A percentile compares a stretch with the other conserved stretches of the same genome.
These are phyloP conservation scores for Blastobotrys petasosporus DNA, from an alignment of 1,139 yeast genomes.

Conservation along the genomic window DNA sequence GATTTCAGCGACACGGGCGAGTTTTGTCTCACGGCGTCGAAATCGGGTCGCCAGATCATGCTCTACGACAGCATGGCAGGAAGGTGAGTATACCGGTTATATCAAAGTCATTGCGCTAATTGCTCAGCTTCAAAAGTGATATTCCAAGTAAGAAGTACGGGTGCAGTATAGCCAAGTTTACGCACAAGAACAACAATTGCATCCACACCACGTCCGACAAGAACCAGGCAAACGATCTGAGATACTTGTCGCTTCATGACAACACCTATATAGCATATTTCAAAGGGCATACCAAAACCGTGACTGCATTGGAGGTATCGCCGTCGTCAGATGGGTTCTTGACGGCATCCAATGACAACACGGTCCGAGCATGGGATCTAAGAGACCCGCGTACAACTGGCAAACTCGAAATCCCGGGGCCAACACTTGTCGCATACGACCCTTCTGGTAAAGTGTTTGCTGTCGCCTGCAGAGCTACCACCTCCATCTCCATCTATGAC, in stretches of 20 bases:
- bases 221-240: constrained; percentile 48
- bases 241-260: constrained; percentile 72
- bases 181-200: constrained; percentile 69
- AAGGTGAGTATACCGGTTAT: constrained; percentile 21
- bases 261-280: constrained; percentile 80
- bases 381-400: constrained; percentile 47
- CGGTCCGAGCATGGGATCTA: constrained; percentile 84
- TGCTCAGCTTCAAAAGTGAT: constrained; percentile 35
- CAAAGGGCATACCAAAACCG: constrained; percentile 76
- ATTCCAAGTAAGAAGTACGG: constrained; percentile 88
- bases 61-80: constrained; percentile 76
- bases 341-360: constrained; percentile 67
- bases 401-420: constrained; percentile 50
- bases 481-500: constrained; percentile 56
- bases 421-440: constrained; percentile 63
- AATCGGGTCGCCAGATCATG: constrained; percentile 78
- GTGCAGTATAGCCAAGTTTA: constrained; percentile 77
- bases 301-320: constrained; percentile 63
- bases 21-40: constrained; percentile 60
- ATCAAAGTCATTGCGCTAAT: neutral
- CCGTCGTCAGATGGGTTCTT: constrained; percentile 66
- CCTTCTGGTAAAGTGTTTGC: constrained; percentile 82
- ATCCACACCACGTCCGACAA: constrained; percentile 70
- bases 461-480: constrained; percentile 48
- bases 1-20: constrained; percentile 86